These are phyloP conservation scores for Triangularia setosa DNA, from an alignment of 2,329 filamentous ascomycete genomes.

Conservation along the genomic window DNA sequence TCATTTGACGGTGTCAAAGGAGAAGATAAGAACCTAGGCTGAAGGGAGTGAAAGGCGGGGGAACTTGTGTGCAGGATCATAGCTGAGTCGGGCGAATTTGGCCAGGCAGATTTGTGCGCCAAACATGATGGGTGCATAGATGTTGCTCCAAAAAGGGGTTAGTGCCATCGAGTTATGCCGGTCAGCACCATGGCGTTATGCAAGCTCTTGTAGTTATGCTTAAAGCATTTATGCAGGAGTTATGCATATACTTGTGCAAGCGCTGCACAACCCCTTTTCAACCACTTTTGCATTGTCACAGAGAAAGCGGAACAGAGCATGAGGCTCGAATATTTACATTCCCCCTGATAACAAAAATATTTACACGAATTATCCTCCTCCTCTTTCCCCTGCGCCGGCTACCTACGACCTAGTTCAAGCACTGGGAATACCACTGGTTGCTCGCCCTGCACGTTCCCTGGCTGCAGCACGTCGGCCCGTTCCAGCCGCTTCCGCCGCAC, in stretches of 20 bases:
- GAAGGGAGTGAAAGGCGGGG: neutral
- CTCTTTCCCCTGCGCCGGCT: neutral
- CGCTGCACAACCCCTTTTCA: neutral
- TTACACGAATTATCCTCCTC: constrained; percentile 1
- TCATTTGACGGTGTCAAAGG: neutral
- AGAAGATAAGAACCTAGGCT: neutral
- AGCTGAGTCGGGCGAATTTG: neutral
- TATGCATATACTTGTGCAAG: too few species aligned
- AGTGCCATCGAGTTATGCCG: neutral
- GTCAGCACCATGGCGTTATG: too few species aligned
- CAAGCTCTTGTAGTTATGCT: too few species aligned
- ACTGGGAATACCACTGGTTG: constrained; percentile 37
- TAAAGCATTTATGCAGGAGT: too few species aligned
- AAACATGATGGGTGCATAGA: neutral
- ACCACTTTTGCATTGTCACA: neutral
- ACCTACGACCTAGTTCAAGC: constrained; percentile 24
- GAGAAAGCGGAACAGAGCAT: neutral
- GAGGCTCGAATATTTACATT: neutral
- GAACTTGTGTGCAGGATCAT: neutral
- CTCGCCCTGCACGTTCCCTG: constrained; percentile 30
- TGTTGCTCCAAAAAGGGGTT: neutral
- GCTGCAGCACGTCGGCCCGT: constrained; percentile 31
- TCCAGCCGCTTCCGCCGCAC: constrained; percentile 34
- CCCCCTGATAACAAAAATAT: neutral
- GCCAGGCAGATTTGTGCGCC: neutral